Conservation (phyloP, 495 filamentous ascomycete genomes). For the Glonium stellatum region DNA sequence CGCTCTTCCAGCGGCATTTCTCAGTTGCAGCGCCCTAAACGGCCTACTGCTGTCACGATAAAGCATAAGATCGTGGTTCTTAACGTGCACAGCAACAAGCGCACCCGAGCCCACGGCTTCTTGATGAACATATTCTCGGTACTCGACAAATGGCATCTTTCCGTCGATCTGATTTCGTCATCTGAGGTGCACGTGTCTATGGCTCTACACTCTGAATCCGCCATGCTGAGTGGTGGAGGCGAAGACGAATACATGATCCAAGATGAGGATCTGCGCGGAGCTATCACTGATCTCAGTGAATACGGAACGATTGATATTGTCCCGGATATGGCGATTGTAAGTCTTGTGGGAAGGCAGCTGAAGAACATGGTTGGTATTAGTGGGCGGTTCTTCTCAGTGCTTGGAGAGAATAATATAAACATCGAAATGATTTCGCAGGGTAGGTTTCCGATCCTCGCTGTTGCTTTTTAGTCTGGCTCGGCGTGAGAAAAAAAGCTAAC, state of each 20-base stretch:
- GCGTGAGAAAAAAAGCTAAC: background rate
- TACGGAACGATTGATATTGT: slow-evolving; percentile 82
- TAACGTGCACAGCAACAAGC: slow-evolving; percentile 91
- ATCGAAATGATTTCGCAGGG: slow-evolving; percentile 98
- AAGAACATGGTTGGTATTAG: slow-evolving; percentile 90
- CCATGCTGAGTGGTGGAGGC: slow-evolving; percentile 45
- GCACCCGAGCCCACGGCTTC: slow-evolving; percentile 81
- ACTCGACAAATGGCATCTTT: slow-evolving; percentile 69
- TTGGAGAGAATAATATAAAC: slow-evolving; percentile 83
- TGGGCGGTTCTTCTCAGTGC: slow-evolving; percentile 59
- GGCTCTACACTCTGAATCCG: slow-evolving; percentile 65
- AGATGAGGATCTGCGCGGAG: slow-evolving; percentile 32
- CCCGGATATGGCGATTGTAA: slow-evolving; percentile 83
- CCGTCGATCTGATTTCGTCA: slow-evolving; percentile 88
- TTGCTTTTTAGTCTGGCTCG: background rate
- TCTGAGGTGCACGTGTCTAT: slow-evolving; percentile 94
- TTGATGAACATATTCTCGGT: slow-evolving; percentile 84
- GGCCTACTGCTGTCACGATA: slow-evolving; percentile 88
- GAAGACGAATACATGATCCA: slow-evolving; percentile 52
- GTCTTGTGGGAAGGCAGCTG: slow-evolving; percentile 86
- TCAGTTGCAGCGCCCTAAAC: slow-evolving; percentile 25
- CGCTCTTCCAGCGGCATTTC: slow-evolving; percentile 28
- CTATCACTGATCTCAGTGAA: slow-evolving; percentile 55
- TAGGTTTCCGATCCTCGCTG: slow-evolving; percentile 38
- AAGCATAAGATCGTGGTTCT: slow-evolving; percentile 89